Percentiles rank a stretch among this genome's conserved stretches.
phyloP scores from a whole-genome alignment of 2,329 filamentous ascomycete species.

The Fusarium gaditjirri region DNA sequence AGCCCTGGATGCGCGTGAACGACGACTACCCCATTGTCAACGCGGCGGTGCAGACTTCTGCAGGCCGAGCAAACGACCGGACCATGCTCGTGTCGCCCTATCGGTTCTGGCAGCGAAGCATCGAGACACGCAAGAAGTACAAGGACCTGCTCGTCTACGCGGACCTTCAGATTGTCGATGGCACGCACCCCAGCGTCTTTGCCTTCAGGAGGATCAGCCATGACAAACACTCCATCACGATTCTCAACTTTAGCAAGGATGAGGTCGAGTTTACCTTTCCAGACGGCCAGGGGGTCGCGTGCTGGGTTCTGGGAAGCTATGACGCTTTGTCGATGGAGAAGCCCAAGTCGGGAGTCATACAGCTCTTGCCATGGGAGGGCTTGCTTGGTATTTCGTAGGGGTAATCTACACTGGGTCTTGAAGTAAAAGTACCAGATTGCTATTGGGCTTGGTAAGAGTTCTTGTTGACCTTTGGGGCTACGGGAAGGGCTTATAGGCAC shows the following conservation, averaged over 20 bases:
- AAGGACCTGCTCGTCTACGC: conserved; percentile 49
- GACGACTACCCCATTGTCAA: conserved; percentile 58
- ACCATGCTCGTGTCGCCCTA: conserved; percentile 44
- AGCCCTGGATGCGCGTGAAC: conserved; percentile 51
- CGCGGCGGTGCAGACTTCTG: conserved; percentile 63
- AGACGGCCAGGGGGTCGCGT: not conserved
- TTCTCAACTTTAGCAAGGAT: conserved; percentile 46
- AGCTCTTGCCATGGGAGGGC: not conserved
- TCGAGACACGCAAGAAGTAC: conserved; percentile 44
- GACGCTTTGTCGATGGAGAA: not conserved
- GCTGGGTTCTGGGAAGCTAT: not conserved
- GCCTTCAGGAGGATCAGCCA: conserved; percentile 44
- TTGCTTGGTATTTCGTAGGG: not conserved
- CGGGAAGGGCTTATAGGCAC: not conserved
- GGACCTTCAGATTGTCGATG: conserved; percentile 44
- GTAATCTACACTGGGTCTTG: not conserved
- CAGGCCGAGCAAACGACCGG: conserved; percentile 36
- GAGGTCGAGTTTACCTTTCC: not conserved
- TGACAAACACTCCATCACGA: conserved; percentile 39
- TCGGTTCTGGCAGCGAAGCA: conserved; percentile 47
- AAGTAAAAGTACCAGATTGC: not conserved
- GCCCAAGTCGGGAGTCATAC: not conserved
- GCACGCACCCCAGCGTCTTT: conserved; percentile 40
- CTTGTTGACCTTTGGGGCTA: too few species aligned
- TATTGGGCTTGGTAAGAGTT: not conserved